phyloP scores from a whole-genome alignment of 2,329 filamentous ascomycete genomes.

The Chaetomiaceae sp. region DNA sequence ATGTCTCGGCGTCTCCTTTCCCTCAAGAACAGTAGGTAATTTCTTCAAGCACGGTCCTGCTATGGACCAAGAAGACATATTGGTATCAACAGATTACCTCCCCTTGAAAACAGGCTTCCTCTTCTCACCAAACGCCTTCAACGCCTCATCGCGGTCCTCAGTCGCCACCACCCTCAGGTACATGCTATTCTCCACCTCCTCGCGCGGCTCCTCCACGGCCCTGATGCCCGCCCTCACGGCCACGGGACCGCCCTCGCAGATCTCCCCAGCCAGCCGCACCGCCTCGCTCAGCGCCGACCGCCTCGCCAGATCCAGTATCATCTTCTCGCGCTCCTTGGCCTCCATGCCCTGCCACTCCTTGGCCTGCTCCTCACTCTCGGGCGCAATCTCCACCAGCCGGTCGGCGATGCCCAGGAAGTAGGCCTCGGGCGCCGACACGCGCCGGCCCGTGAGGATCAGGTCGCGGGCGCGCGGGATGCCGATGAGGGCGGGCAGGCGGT shows the following conservation, averaged over 20 bases:
- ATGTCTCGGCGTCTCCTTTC: no score
- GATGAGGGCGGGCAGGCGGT: conserved; percentile 76
- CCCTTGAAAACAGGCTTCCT: conserved; percentile 56
- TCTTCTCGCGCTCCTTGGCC: conserved; percentile 31
- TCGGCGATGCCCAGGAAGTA: conserved; percentile 90
- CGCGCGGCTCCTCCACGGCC: conserved; percentile 68
- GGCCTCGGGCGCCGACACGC: conserved; percentile 76
- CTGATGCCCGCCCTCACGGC: conserved; percentile 74
- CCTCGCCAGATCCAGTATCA: conserved; percentile 54
- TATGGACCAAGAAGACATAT: no score
- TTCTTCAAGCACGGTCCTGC: neutral
- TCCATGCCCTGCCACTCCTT: conserved; percentile 36
- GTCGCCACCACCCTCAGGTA: conserved; percentile 80
- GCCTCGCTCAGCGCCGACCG: conserved; percentile 69
- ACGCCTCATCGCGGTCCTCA: conserved; percentile 81
- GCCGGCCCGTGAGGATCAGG: conserved; percentile 82
- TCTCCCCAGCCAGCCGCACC: conserved; percentile 72
- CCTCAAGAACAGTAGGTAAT: no score
- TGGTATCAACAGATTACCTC: conserved; percentile 38
- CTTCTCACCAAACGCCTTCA: conserved; percentile 72
- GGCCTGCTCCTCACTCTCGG: conserved; percentile 26
- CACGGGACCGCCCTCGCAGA: conserved; percentile 77
- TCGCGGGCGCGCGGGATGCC: conserved; percentile 80
- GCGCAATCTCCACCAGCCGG: conserved; percentile 71
- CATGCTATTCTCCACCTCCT: conserved; percentile 79